These are phyloP conservation scores for Thielaviopsis punctulata DNA, from an alignment of 2,329 filamentous ascomycete genomes.

Conservation along the genomic window DNA sequence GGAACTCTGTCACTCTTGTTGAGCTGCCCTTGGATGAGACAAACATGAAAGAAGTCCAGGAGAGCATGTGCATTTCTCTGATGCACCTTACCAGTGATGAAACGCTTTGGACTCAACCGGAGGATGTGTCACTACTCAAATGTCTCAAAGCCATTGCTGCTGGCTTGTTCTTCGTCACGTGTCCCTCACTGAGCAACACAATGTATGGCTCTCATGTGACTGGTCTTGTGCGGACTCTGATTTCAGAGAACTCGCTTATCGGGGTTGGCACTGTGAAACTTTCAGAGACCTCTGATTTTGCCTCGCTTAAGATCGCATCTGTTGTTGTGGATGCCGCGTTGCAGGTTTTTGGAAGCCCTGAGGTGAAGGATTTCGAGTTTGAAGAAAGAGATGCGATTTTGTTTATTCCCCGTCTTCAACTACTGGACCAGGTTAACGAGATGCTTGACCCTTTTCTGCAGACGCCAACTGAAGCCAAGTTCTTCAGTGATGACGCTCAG, in stretches of 20 bases:
- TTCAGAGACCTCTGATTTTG: slow-evolving; percentile 24
- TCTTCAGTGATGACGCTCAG: background rate
- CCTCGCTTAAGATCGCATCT: slow-evolving; percentile 18
- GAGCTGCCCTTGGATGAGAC: background rate
- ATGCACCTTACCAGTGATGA: background rate
- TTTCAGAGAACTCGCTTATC: slow-evolving; percentile 30
- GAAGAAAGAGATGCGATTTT: slow-evolving; percentile 22
- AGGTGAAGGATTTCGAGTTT: slow-evolving; percentile 21
- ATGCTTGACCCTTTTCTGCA: slow-evolving; percentile 23
- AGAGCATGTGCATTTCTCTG: slow-evolving; percentile 4
- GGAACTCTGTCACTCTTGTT: background rate
- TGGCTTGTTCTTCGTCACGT: slow-evolving; percentile 31
- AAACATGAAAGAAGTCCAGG: background rate
- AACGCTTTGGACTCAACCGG: background rate
- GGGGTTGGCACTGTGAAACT: slow-evolving; percentile 1
- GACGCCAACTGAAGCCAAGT: background rate
- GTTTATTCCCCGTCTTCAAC: slow-evolving; percentile 28
- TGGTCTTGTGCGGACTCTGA: slow-evolving; percentile 30
- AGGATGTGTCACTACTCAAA: slow-evolving; percentile 25
- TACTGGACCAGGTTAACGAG: slow-evolving; percentile 24
- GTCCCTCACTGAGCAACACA: slow-evolving; percentile 19
- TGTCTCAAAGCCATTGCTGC: slow-evolving; percentile 21
- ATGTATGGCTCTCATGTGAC: slow-evolving; percentile 25
- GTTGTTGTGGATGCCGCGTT: background rate
- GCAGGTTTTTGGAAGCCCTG: slow-evolving; percentile 1